These are phyloP conservation scores for Fusarium hostae DNA, from an alignment of 2,329 filamentous ascomycete species.

Conservation along the genomic window DNA sequence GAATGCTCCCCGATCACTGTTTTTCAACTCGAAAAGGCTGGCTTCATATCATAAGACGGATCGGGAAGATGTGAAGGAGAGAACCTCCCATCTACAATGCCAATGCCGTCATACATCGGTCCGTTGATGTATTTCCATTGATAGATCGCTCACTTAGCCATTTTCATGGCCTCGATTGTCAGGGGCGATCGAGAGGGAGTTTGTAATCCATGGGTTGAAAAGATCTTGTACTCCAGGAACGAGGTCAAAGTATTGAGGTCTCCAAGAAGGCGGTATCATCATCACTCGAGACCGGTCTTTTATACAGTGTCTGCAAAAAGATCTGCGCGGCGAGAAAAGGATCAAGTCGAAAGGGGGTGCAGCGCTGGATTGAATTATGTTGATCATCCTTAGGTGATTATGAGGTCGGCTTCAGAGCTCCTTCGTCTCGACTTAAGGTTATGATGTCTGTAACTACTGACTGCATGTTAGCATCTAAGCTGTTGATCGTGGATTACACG, in stretches of 20 bases:
- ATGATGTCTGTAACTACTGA: neutral
- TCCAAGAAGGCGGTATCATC: too few relatives aligned
- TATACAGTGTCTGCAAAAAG: neutral
- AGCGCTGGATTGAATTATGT: neutral
- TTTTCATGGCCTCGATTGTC: neutral
- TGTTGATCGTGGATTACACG: neutral
- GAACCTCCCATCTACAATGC: neutral
- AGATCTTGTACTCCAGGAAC: neutral
- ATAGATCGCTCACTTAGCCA: neutral
- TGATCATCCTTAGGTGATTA: neutral
- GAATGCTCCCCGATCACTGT: neutral
- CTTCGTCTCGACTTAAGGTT: neutral
- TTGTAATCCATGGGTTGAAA: neutral
- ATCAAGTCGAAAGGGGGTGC: neutral
- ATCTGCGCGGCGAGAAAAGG: rapidly evolving
- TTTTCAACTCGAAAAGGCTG: neutral
- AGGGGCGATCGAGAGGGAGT: neutral
- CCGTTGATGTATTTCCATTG: neutral
- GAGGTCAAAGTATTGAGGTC: neutral
- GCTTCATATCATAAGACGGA: neutral
- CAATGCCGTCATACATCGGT: too few relatives aligned
- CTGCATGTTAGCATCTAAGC: neutral
- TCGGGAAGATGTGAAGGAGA: neutral
- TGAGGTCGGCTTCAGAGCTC: neutral
- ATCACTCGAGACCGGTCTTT: neutral